Percentiles rank a stretch among this genome's conserved stretches.
These are phyloP conservation scores for Cochlearia excelsa DNA, from an alignment of 345 rosid genomes.

Conservation along the genomic window DNA sequence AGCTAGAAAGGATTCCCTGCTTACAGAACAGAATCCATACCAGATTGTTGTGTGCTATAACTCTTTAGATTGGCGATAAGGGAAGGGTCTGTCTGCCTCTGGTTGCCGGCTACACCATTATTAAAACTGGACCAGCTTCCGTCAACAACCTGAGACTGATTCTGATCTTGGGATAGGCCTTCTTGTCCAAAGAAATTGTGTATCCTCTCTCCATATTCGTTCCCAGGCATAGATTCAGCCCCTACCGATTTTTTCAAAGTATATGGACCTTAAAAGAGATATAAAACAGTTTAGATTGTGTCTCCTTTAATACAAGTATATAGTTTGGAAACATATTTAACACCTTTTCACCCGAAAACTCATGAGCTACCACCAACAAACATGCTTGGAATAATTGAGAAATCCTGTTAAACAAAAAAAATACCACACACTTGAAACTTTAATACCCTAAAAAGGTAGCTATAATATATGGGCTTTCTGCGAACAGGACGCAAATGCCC, in stretches of 20 bases:
- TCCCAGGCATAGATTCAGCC: conserved; percentile 88
- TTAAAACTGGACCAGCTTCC: conserved; percentile 57
- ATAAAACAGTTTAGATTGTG: conserved; percentile 25
- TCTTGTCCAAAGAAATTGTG: conserved; percentile 87
- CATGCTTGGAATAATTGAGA: conserved; percentile 14
- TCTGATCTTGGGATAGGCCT: conserved; percentile 63
- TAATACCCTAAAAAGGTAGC: not conserved
- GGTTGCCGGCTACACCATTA: conserved; percentile 60
- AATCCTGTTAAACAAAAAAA: conserved; percentile 21
- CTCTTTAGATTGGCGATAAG: conserved; percentile 53
- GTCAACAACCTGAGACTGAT: conserved; percentile 56
- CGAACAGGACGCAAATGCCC: not conserved
- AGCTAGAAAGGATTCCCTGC: conserved; percentile 1
- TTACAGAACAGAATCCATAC: conserved; percentile 40
- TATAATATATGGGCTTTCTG: not conserved
- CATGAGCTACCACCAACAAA: conserved; percentile 33
- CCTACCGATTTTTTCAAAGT: conserved; percentile 33
- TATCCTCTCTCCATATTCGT: conserved; percentile 89
- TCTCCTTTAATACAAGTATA: not conserved
- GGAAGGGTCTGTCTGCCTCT: conserved; percentile 58
- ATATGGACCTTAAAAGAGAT: conserved; percentile 30
- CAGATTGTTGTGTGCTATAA: conserved; percentile 53
- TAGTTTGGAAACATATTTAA: conserved; percentile 2
- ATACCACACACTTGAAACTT: not conserved
- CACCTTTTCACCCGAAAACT: conserved; percentile 37